Evolutionary conservation across 2,329 filamentous ascomycete genomes (phyloP), one percentile per base, ranked within the genome.

Genomic region (Pyrenochaeta sp.): DNA sequence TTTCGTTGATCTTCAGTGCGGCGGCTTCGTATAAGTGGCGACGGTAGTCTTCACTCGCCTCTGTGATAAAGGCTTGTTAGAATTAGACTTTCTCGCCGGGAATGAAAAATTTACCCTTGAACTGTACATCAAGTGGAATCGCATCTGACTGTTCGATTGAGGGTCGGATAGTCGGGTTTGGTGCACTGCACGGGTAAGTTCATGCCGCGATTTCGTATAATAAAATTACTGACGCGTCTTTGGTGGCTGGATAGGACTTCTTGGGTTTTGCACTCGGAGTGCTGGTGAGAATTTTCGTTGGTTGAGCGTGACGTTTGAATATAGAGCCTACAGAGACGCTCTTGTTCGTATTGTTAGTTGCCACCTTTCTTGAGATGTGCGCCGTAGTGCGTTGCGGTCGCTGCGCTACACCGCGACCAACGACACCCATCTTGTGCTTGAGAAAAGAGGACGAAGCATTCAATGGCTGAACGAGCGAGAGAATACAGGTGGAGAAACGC

Each of bases 41-140:
- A 35, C 63, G 64, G 45, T 68, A 67, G 13, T 42, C 43, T 5
- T 43, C 43, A 28, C 61, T 62, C 7, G 55, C 48, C 6, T 69
- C 69, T 71, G 31, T 17, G 23, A 3, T 18, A 11, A 7, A 8
- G 4, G 3, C 3, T 18, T 15, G n/a, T 64, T 19, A 66, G 53
- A 15, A 19, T 6, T 17, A 15, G 14, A 9, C 2, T 1, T 4
- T 14, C 10, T 23, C 11, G 7, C 11, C 14, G 15, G 5, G 7
- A 17, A 7, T 6, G n/a, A 10, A 20, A 13, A 14, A 20, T 31
- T 5, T 46, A 65, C 69, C 59, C 44, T 60, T 63, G 51, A 69
- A 71, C 2, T 41, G 48, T 7, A 55, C 22, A 20, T 53, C 59
- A 6, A 71, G 50, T 2, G 63, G 56, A 38, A 69, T 63, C 27